Evolutionary conservation across 1,284 basidiomycete species (phyloP).

Genomic region (Apiotrichum veenhuisii): DNA sequence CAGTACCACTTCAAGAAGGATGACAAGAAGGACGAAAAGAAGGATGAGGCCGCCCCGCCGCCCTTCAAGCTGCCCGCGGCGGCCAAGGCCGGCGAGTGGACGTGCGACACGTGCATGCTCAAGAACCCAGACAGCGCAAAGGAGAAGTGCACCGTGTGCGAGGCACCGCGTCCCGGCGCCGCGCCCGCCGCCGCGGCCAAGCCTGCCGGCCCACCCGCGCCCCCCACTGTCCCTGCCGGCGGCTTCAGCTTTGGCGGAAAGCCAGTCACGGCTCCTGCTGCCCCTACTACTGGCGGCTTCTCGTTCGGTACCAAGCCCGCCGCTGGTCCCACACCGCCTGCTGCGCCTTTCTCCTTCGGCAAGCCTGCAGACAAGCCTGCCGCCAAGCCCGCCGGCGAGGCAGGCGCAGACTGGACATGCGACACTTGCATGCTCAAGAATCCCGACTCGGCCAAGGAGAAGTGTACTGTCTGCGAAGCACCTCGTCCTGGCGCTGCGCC

Average conservation of each 20-base stretch:
- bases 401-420: slow-evolving; percentile 51
- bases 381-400: not conserved
- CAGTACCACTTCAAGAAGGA: slow-evolving; percentile 7
- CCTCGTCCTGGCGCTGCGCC: slow-evolving; percentile 35
- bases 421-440: slow-evolving; percentile 53
- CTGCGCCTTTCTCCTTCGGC: slow-evolving; percentile 10
- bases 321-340: slow-evolving; percentile 4
- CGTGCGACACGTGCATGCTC: slow-evolving; percentile 54
- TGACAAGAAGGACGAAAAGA: slow-evolving; percentile 4
- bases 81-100: slow-evolving; percentile 45
- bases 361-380: not conserved
- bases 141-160: slow-evolving; percentile 57
- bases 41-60: not conserved
- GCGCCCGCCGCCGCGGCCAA: slow-evolving; percentile 1
- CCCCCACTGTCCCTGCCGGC: slow-evolving; percentile 6
- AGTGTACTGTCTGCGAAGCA: slow-evolving; percentile 56
- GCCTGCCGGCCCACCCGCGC: not conserved
- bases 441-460: slow-evolving; percentile 47
- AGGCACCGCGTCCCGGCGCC: slow-evolving; percentile 44
- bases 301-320: slow-evolving; percentile 1
- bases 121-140: slow-evolving; percentile 52
- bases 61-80: not conserved
- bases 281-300: slow-evolving; percentile 1
- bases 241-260: slow-evolving; percentile 15
- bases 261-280: slow-evolving; percentile 17